Conservation (phyloP, 495 filamentous ascomycete species). For the Poronia punctata region DNA sequence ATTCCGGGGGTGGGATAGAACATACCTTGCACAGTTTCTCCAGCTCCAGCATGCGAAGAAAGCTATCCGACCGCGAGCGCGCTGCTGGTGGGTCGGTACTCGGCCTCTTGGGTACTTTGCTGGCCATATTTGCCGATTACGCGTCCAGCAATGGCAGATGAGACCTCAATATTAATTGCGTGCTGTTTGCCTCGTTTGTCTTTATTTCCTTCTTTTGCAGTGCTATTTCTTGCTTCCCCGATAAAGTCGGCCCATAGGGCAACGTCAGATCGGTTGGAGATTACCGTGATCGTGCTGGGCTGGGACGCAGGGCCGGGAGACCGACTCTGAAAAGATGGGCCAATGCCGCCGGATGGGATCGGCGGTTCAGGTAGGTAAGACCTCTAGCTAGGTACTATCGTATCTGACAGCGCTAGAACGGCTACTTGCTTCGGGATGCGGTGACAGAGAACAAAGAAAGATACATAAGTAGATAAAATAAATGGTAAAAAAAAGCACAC, state of each 20-base stretch:
- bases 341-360: constrained; percentile 6
- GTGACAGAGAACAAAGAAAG: constrained; percentile 10
- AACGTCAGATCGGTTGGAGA: constrained; percentile 4
- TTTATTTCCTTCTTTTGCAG: neutral
- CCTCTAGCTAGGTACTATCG: constrained; percentile 7
- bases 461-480: too few species aligned
- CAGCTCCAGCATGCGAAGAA: constrained; percentile 45
- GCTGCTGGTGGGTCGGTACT: constrained; percentile 20
- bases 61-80: constrained; percentile 31
- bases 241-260: constrained; percentile 5
- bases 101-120: constrained; percentile 23
- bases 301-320: constrained; percentile 13
- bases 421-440: constrained; percentile 3
- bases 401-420: constrained; percentile 7
- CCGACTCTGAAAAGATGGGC: too few species aligned
- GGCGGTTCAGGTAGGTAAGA: constrained; percentile 1
- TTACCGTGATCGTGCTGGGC: constrained; percentile 6
- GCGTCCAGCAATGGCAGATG: constrained; percentile 17
- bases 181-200: neutral
- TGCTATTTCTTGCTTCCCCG: neutral
- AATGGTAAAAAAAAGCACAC: too few species aligned
- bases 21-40: constrained; percentile 48
- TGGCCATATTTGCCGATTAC: constrained; percentile 32
- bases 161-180: constrained; percentile 11
- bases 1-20: constrained; percentile 22